Evolutionary conservation across 176 grass and related monocot genomes (phyloP), one percentile per base, ranked within the genome.

Genomic region (Aegilops umbellulata): DNA sequence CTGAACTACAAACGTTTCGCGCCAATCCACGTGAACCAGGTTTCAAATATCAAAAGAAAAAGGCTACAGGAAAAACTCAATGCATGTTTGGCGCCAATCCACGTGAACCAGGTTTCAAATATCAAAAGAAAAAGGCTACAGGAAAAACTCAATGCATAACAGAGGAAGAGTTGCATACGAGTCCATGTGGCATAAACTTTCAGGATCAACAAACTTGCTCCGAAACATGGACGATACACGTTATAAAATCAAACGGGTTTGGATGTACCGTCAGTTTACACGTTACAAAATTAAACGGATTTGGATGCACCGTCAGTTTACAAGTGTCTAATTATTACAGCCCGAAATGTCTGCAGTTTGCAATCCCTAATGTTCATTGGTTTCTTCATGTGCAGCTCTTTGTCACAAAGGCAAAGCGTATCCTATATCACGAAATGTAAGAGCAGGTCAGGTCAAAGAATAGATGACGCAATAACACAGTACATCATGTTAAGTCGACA

Each of bases 381-480:
- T 85, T 69, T 85, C 87, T 81, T 89, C 82, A 46, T 42, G 69
- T 46, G 77, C 69, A 80, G 77, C 87, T 89, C 66, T 85, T 31
- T 78, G 69, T 89, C 88, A 89, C 69, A 89, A 89, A 81, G 88
- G 88, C 77, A 89, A 85, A 85, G 88, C 88, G 76, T 89, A 89
- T 76, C 87, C 82, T 89, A 89, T 68, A 89, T 76, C 88, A 85
- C 44, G 60, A 85, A 88, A 89, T 61, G 67, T 12, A 61, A 81
- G 26, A 85, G 51, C 15, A 85, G 76, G 88, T 81, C 77, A 89
- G 77, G 35, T 47, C 61, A 81, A 1, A n/a, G 26, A 16, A 69
- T 46, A 81, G 24, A 80, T 34, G 55, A 86, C 17, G 20, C 58
- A 26, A 78, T n/a, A 23, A 23, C 60, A 53, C 17, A 63, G 9